Evolutionary conservation across 148 eudicot species (phyloP).

Genomic region (Diospyros kaki): DNA sequence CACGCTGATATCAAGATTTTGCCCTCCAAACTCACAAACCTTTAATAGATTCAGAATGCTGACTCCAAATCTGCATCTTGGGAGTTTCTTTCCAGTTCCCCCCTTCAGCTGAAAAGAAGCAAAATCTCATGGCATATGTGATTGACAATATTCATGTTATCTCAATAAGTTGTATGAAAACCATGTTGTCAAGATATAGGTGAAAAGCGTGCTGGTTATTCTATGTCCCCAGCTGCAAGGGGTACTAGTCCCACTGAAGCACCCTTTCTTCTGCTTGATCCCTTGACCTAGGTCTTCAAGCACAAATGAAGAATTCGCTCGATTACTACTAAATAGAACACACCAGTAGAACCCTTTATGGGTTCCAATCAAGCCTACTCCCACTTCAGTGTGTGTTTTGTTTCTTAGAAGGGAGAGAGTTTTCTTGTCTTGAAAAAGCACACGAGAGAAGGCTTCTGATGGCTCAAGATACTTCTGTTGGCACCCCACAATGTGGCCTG

Average conservation of each 20-base stretch:
- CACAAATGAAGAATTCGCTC: constrained; percentile 45
- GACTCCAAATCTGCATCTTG: background rate
- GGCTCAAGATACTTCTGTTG: constrained; percentile 49
- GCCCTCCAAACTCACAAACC: no score
- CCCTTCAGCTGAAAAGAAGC: background rate
- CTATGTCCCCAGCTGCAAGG: constrained; percentile 40
- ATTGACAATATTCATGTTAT: background rate
- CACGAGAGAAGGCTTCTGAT: constrained; percentile 50
- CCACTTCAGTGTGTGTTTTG: constrained; percentile 62
- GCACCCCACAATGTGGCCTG: constrained; percentile 58
- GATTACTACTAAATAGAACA: constrained; percentile 49
- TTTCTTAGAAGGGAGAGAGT: constrained; percentile 40
- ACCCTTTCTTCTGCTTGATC: constrained; percentile 66
- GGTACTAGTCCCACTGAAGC: constrained; percentile 58
- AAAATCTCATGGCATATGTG: background rate
- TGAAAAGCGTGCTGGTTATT: constrained; percentile 1
- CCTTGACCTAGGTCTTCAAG: constrained; percentile 72
- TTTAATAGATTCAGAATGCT: background rate
- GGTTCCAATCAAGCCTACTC: constrained; percentile 48
- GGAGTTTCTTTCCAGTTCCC: background rate
- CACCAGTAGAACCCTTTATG: constrained; percentile 67
- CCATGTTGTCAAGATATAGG: background rate
- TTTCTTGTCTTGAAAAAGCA: constrained; percentile 33
- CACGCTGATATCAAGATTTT: no score
- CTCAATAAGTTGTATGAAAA: background rate